Percentiles rank a stretch among this genome's conserved stretches.
Conservation (phyloP, 441 rosid genomes). For the Cnidoscolus chayamansa region DNA sequence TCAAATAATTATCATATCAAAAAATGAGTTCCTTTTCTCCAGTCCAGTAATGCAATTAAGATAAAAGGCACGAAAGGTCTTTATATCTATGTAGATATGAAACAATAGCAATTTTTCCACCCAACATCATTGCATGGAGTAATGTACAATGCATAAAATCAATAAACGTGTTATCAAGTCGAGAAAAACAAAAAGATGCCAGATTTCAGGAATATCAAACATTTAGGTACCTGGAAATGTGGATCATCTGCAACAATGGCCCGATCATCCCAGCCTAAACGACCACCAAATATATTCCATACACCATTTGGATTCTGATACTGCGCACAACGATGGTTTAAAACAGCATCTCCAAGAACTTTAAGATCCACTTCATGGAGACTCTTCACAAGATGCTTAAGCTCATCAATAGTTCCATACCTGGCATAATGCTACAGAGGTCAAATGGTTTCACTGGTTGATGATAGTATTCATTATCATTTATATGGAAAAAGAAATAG, state of each 20-base stretch:
- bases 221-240: constrained; percentile 77
- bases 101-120: not conserved
- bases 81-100: not conserved
- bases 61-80: not conserved
- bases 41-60: not conserved
- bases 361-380: constrained; percentile 68
- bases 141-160: not conserved
- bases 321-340: constrained; percentile 96
- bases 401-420: constrained; percentile 79
- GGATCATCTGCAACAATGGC: constrained; percentile 96
- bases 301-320: constrained; percentile 77
- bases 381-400: constrained; percentile 63
- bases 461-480: not conserved
- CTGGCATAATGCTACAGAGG: constrained; percentile 35
- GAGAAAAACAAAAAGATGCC: constrained; percentile 5
- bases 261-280: constrained; percentile 85
- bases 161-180: not conserved
- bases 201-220: constrained; percentile 3
- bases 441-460: constrained; percentile 4
- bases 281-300: constrained; percentile 97
- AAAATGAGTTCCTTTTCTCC: not conserved
- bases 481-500: not conserved
- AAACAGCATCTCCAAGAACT: constrained; percentile 89
- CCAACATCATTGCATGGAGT: not conserved
- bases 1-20: too few relatives aligned